Conservation (phyloP, 768 basidiomycete genomes). For the Pleurotus tuber-regium region DNA sequence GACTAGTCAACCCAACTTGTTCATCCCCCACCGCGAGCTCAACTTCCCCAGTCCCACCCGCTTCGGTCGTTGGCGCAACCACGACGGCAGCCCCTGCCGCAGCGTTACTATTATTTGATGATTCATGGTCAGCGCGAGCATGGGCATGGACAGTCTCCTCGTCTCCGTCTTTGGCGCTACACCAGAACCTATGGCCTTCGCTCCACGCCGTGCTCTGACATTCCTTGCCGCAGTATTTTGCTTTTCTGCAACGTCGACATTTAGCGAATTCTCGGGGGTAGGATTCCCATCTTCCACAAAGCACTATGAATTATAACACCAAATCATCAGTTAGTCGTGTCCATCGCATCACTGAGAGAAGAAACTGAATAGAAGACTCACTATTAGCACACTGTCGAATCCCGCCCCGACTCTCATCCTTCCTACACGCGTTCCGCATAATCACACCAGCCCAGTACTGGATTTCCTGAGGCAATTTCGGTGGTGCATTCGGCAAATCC, state of each 20-base stretch:
- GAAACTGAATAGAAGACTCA: conserved; percentile 34
- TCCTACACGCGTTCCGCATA: conserved; percentile 98
- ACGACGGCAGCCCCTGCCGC: conserved; percentile 10
- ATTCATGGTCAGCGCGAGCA: too few relatives aligned
- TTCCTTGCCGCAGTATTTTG: conserved; percentile 97
- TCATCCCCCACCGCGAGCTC: neutral
- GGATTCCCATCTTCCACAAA: conserved; percentile 92
- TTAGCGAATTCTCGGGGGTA: conserved; percentile 96
- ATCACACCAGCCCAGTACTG: conserved; percentile 99
- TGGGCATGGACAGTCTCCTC: conserved; percentile 33
- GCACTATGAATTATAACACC: conserved; percentile 59
- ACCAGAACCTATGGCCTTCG: conserved; percentile 96
- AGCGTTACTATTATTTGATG: conserved; percentile 13
- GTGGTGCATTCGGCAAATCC: conserved; percentile 65
- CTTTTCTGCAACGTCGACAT: conserved; percentile 92
- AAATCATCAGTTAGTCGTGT: conserved; percentile 12
- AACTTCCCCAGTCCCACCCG: neutral
- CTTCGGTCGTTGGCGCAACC: neutral
- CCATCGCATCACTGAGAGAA: neutral
- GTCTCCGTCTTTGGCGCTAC: conserved; percentile 59
- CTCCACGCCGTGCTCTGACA: conserved; percentile 97
- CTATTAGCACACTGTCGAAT: conserved; percentile 98
- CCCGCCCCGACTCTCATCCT: conserved; percentile 90
- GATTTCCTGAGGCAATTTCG: conserved; percentile 81
- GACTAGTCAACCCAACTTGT: neutral